These are phyloP conservation scores for Hamamelis virginiana DNA, from an alignment of 164 flowering plant species.

Conservation along the genomic window DNA sequence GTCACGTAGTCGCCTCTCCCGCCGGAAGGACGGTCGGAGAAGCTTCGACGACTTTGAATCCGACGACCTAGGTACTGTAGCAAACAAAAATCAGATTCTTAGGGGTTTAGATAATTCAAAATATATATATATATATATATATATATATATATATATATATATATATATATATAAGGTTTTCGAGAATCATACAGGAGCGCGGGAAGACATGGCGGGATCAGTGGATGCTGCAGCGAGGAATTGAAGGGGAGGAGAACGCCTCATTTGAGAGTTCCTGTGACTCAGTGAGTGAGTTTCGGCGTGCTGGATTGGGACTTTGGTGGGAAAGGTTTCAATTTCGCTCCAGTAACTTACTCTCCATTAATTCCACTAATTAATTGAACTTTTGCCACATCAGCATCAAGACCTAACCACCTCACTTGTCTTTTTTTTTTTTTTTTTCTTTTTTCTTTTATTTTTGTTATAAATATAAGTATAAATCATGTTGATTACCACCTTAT, in stretches of 20 bases:
- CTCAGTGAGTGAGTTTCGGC: not conserved
- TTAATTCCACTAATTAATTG: too few species aligned
- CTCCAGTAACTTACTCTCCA: not conserved
- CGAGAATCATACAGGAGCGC: constrained; percentile 13
- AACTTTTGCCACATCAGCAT: not conserved
- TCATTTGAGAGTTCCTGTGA: constrained; percentile 16
- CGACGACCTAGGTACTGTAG: constrained; percentile 40
- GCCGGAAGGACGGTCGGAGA: constrained; percentile 22
- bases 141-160: not conserved
- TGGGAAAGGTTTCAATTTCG: not conserved
- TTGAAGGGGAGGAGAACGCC: constrained; percentile 26
- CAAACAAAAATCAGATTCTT: not conserved
- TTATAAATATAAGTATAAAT: too few species aligned
- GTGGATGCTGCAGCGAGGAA: constrained; percentile 13
- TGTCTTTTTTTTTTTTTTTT: too few species aligned
- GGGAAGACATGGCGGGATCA: constrained; percentile 27
- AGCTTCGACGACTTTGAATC: constrained; percentile 27
- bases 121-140: not conserved
- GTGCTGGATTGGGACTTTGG: too few species aligned
- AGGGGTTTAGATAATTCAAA: not conserved
- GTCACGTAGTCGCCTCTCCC: constrained; percentile 26
- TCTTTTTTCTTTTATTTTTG: too few species aligned
- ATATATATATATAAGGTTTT: not conserved
- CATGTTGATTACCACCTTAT: too few species aligned
- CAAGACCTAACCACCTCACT: too few species aligned